Evolutionary conservation across 805 yeast genomes (phyloP), one percentile per base, ranked within the genome.

Genomic region (Saccharomycopsis sp.): DNA sequence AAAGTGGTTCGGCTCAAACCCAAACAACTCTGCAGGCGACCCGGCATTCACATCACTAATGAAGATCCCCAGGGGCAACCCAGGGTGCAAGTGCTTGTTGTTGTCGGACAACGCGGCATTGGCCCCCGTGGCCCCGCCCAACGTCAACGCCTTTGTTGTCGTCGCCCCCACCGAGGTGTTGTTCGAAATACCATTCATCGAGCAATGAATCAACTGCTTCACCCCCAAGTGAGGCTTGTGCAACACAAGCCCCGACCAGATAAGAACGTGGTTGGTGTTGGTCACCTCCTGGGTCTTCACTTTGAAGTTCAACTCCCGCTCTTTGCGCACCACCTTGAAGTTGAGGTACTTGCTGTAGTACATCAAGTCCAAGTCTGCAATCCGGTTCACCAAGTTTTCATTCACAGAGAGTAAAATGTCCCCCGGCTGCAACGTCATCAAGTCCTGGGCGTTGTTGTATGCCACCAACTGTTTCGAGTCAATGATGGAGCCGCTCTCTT

Each of bases 331-430:
- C 16, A 47, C 48, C 25, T 41, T 47, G 39, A 47, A 47, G 31
- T 41, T 47, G 22, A 47, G 31, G 30, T 44, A 44, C 25, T 47
- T 47, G 19, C 39, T 36, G 22, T 47, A 47, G 23, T 44, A 47
- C 50, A 47, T 47, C 38, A 47, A 44, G 34, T 47, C 50, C 26
- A 47, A 44, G 27, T 47, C 50, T 18, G 50, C 50, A 16, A 47
- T 41, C 20, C 48, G 21, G 21, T 43, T 47, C 3, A 47, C 50
- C 34, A 45, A 29, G 30, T 44, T 44, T 16, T 47, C 50, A 27
- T 47, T 47, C 12, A 47, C 48, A 16, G 48, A 44, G 23, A 47
- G 41, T 10, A 47, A 27, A 34, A 47, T 47, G 21, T 47, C 50
- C 13, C 48, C 48, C 5, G 50, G 50, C 23, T 47, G 50, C 13